These are phyloP conservation scores for Clarireedia paspali DNA, from an alignment of 2,329 filamentous ascomycete species.

Conservation along the genomic window DNA sequence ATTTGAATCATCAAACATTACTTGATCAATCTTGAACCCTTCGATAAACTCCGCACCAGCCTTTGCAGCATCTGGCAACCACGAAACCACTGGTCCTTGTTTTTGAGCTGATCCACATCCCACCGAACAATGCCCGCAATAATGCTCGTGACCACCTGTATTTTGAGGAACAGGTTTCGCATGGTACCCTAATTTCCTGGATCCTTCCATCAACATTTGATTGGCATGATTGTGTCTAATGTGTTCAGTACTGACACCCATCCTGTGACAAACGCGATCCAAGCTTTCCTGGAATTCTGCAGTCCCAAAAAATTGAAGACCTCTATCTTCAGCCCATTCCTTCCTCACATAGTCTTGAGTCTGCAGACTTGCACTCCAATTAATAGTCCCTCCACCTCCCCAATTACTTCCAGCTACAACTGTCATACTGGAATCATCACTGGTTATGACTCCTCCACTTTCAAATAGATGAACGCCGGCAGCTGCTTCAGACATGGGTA, in stretches of 20 bases:
- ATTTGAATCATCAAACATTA: constrained; percentile 55
- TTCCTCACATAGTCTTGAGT: constrained; percentile 69
- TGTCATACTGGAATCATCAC: constrained; percentile 49
- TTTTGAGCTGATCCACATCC: constrained; percentile 64
- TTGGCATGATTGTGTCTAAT: constrained; percentile 71
- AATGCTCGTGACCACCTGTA: constrained; percentile 63
- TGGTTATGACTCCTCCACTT: constrained; percentile 49
- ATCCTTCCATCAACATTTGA: constrained; percentile 64
- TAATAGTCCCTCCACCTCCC: constrained; percentile 82
- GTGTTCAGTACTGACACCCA: constrained; percentile 62
- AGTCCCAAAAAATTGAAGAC: constrained; percentile 67
- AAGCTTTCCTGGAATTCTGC: constrained; percentile 68
- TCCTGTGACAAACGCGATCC: constrained; percentile 69
- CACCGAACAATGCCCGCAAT: constrained; percentile 58
- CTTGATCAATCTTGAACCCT: constrained; percentile 63
- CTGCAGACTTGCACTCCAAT: constrained; percentile 64
- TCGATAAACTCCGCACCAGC: constrained; percentile 78
- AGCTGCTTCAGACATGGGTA: constrained; percentile 63
- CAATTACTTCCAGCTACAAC: constrained; percentile 65
- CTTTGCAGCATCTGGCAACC: constrained; percentile 69
- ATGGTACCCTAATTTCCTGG: constrained; percentile 63
- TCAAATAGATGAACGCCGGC: constrained; percentile 62
- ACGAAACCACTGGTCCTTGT: constrained; percentile 69
- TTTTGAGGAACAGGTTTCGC: constrained; percentile 71
- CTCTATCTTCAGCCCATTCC: constrained; percentile 65